Percentiles rank a stretch among this genome's conserved stretches.
Evolutionary conservation across 805 yeast species (phyloP).

Genomic region (Helenozyma baotianmanensis): DNA sequence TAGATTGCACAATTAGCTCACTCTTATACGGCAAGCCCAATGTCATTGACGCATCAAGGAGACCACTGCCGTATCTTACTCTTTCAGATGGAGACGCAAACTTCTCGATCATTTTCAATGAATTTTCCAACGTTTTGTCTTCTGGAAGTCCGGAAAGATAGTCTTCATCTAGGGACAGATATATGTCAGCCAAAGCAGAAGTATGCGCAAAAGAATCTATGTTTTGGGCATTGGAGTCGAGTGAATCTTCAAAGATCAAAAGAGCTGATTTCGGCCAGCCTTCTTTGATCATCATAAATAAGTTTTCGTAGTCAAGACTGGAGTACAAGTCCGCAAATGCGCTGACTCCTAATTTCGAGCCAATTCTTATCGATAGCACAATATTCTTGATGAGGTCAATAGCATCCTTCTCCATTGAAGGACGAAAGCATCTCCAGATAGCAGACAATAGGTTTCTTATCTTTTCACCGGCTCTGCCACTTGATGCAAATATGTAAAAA

Average conservation of each 20-base stretch:
- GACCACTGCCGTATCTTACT: constrained; percentile 54
- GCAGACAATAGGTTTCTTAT: constrained; percentile 1
- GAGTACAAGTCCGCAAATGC: constrained; percentile 26
- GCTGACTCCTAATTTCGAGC: constrained; percentile 24
- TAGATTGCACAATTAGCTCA: constrained; percentile 28
- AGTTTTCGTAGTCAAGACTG: constrained; percentile 21
- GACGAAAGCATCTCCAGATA: too few relatives aligned
- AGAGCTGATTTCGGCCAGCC: constrained; percentile 40
- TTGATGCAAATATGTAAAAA: constrained; percentile 20
- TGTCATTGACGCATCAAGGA: constrained; percentile 41
- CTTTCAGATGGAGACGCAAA: constrained; percentile 28
- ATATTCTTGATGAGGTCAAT: constrained; percentile 18
- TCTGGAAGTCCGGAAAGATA: constrained; percentile 62
- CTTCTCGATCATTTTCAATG: constrained; percentile 38
- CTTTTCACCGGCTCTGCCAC: constrained; percentile 1
- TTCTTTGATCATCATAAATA: constrained; percentile 29
- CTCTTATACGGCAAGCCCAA: constrained; percentile 8
- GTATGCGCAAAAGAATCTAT: too few relatives aligned
- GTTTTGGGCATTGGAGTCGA: not conserved
- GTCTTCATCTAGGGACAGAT: constrained; percentile 60
- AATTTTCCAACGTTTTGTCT: constrained; percentile 48
- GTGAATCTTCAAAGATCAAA: constrained; percentile 45
- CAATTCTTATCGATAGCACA: constrained; percentile 36
- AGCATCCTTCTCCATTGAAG: too few relatives aligned
- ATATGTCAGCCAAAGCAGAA: constrained; percentile 37